Percentiles rank a stretch among this genome's conserved stretches.
Evolutionary conservation across 768 basidiomycete species (phyloP).

Genomic region (Leccinum fibrillosum): DNA sequence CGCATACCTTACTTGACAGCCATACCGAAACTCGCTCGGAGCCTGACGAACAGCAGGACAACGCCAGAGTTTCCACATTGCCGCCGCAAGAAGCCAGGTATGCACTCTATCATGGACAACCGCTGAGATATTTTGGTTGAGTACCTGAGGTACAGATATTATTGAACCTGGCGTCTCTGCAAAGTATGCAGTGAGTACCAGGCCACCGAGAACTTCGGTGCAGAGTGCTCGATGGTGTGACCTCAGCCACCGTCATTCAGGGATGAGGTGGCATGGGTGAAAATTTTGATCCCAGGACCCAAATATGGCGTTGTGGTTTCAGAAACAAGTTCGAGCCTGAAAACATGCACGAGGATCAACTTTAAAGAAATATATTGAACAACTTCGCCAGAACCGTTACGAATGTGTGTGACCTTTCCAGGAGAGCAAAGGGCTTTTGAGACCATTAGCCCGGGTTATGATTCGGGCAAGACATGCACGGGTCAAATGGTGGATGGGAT

Average conservation of each 20-base stretch:
- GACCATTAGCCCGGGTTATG: not conserved
- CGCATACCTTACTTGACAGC: not conserved
- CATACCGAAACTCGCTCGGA: too few species aligned
- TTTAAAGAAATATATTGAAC: too few species aligned
- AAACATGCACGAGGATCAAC: not conserved
- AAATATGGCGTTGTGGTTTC: not conserved
- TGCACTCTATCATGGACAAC: too few species aligned
- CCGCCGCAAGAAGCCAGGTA: too few species aligned
- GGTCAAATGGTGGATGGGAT: not conserved
- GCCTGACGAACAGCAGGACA: not conserved
- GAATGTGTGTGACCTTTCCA: not conserved
- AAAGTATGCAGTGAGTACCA: not conserved
- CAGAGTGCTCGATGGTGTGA: not conserved
- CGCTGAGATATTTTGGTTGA: too few species aligned
- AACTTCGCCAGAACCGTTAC: not conserved
- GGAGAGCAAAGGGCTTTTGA: not conserved
- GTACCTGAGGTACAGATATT: too few species aligned
- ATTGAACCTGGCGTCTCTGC: too few species aligned
- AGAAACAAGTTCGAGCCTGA: not conserved
- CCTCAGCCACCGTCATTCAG: not conserved
- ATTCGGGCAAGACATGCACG: not conserved
- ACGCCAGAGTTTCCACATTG: not conserved
- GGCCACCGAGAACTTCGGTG: not conserved
- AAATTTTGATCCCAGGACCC: too few species aligned
- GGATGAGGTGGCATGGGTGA: too few species aligned